Evolutionary conservation across 2,329 filamentous ascomycete species (phyloP).

Genomic region (Aspergillus oerlinghausenensis): DNA sequence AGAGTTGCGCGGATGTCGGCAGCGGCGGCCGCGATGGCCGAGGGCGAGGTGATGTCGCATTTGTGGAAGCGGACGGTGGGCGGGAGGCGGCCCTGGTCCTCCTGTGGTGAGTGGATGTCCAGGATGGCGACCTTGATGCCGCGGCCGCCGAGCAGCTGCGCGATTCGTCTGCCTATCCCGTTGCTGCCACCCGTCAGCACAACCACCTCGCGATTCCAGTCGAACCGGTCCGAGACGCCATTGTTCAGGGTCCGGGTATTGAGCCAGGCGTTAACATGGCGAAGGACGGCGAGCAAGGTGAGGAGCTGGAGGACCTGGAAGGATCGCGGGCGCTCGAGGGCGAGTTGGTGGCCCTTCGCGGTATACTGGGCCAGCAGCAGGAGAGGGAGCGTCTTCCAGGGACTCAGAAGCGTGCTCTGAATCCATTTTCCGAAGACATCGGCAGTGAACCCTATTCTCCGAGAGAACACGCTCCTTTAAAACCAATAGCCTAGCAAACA

Average conservation of each 20-base stretch:
- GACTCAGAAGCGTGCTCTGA: conserved; percentile 60
- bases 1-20: conserved; percentile 51
- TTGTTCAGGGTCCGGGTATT: conserved; percentile 50
- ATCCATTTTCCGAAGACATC: conserved; percentile 58
- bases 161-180: conserved; percentile 66
- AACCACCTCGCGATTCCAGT: conserved; percentile 65
- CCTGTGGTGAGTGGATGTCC: conserved; percentile 44
- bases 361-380: conserved; percentile 61
- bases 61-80: conserved; percentile 60
- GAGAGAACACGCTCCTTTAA: neutral
- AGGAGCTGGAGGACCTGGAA: conserved; percentile 52
- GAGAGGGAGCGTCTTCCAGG: conserved; percentile 59
- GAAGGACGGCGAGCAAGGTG: conserved; percentile 50
- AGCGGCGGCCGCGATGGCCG: conserved; percentile 51
- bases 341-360: conserved; percentile 54
- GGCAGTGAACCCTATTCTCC: conserved; percentile 46
- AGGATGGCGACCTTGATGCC: conserved; percentile 66
- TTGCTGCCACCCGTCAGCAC: conserved; percentile 70
- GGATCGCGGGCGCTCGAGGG: conserved; percentile 49
- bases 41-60: conserved; percentile 62
- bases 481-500: neutral
- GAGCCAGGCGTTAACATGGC: conserved; percentile 48
- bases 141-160: conserved; percentile 59
- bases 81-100: conserved; percentile 22
- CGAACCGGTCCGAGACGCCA: conserved; percentile 27